Evolutionary conservation across 1,139 yeast species (phyloP).

Genomic region (Kluyveromyces marxianus): DNA sequence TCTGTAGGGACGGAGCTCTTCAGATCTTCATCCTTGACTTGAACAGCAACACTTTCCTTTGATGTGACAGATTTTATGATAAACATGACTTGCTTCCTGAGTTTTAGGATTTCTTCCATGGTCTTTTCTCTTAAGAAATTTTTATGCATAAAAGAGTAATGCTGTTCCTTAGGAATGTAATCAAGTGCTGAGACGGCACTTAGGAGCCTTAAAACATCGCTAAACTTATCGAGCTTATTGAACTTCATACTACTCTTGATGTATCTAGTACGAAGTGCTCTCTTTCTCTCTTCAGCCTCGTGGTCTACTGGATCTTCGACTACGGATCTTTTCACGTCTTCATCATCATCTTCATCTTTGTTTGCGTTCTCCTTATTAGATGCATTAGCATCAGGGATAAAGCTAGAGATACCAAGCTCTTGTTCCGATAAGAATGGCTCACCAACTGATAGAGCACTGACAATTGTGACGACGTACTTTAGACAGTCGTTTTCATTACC

Average conservation of each 20-base stretch:
- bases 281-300: slow-evolving; percentile 36
- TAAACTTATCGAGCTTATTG: slow-evolving; percentile 55
- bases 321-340: too few relatives aligned
- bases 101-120: slow-evolving; percentile 79
- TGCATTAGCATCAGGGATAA: slow-evolving; percentile 4
- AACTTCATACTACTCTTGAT: slow-evolving; percentile 53
- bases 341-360: slow-evolving; percentile 12
- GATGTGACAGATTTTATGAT: slow-evolving; percentile 62
- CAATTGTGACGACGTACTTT: slow-evolving; percentile 82
- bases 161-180: slow-evolving; percentile 49
- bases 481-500: slow-evolving; percentile 85
- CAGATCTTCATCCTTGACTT: slow-evolving; percentile 40
- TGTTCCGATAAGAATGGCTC: slow-evolving; percentile 76
- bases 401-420: slow-evolving; percentile 48
- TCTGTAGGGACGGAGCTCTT: slow-evolving; percentile 64
- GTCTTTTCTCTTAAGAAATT: slow-evolving; percentile 60
- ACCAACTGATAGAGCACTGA: slow-evolving; percentile 89
- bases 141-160: slow-evolving; percentile 41
- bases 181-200: slow-evolving; percentile 89
- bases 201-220: slow-evolving; percentile 69
- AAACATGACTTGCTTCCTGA: slow-evolving; percentile 69
- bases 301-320: slow-evolving; percentile 13
- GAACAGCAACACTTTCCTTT: slow-evolving; percentile 50
- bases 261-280: slow-evolving; percentile 43
- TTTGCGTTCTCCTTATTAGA: slow-evolving; percentile 23